Evolutionary conservation across 2,329 filamentous ascomycete species (phyloP).

Genomic region (Aspergillus versicolor): DNA sequence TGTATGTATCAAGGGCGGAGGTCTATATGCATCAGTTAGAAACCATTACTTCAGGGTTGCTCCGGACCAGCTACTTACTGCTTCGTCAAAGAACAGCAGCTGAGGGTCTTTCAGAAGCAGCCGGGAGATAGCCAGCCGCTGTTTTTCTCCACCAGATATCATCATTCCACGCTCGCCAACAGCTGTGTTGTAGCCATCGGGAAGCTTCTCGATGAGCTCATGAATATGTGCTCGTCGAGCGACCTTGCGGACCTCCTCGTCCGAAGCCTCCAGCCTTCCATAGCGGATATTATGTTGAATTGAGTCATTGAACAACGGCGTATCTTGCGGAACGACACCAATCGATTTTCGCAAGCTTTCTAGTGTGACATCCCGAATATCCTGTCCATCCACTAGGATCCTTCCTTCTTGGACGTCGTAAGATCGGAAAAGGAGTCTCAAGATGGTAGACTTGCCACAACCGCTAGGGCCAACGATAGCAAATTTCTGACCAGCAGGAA

Average conservation of each 20-base stretch:
- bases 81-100: constrained; percentile 91
- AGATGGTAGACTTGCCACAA: constrained; percentile 91
- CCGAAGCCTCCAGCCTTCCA: constrained; percentile 73
- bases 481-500: constrained; percentile 93
- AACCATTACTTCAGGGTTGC: not conserved
- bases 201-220: constrained; percentile 74
- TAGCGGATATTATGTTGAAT: constrained; percentile 96
- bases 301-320: constrained; percentile 93
- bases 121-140: constrained; percentile 79
- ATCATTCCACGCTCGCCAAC: constrained; percentile 95
- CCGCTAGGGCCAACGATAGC: constrained; percentile 93
- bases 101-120: constrained; percentile 86
- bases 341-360: constrained; percentile 83
- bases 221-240: constrained; percentile 83
- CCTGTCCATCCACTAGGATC: constrained; percentile 90
- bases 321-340: constrained; percentile 95
- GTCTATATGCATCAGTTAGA: constrained; percentile 49
- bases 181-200: constrained; percentile 84
- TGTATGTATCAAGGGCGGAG: constrained; percentile 87
- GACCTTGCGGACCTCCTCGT: constrained; percentile 71
- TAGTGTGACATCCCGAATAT: constrained; percentile 77
- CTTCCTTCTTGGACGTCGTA: constrained; percentile 85
- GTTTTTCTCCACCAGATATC: constrained; percentile 95
- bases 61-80: constrained; percentile 48
- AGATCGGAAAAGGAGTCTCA: constrained; percentile 87